These are phyloP conservation scores for Artemisia argyi DNA, from an alignment of 129 eudicot genomes.

Conservation along the genomic window DNA sequence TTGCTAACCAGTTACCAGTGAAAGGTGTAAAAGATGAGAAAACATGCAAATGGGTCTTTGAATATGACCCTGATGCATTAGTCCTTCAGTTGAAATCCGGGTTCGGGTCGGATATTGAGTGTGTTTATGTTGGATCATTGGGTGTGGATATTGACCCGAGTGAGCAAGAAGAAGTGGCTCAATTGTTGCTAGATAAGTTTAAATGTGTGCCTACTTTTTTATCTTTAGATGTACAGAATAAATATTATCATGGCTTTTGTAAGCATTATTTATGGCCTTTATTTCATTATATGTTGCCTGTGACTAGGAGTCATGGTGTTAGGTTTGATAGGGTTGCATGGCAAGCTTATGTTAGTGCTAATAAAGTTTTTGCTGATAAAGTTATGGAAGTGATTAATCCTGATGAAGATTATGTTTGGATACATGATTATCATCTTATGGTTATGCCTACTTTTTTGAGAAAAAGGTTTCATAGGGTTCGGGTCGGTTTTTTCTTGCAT, in stretches of 20 bases:
- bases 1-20: slow-evolving; percentile 74
- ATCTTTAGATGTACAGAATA: slow-evolving; percentile 51
- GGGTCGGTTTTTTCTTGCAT: slow-evolving; percentile 83
- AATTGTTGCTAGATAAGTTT: slow-evolving; percentile 56
- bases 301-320: slow-evolving; percentile 52
- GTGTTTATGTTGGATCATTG: slow-evolving; percentile 66
- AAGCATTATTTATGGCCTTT: slow-evolving; percentile 96
- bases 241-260: slow-evolving; percentile 87
- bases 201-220: slow-evolving; percentile 82
- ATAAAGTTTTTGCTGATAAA: slow-evolving; percentile 75
- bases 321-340: slow-evolving; percentile 62
- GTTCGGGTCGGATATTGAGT: slow-evolving; percentile 56
- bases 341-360: slow-evolving; percentile 83
- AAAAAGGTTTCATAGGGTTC: slow-evolving; percentile 56
- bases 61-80: slow-evolving; percentile 69
- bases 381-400: slow-evolving; percentile 80
- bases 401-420: slow-evolving; percentile 90
- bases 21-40: slow-evolving; percentile 35
- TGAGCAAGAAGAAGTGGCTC: slow-evolving; percentile 81
- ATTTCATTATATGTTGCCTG: slow-evolving; percentile 84
- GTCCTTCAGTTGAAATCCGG: slow-evolving; percentile 79
- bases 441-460: slow-evolving; percentile 82
- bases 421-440: slow-evolving; percentile 92
- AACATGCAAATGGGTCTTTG: slow-evolving; percentile 61
- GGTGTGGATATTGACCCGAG: slow-evolving; percentile 53